A percentile compares a stretch with the other conserved stretches of the same genome.
These are phyloP conservation scores for Dryadomyces sulphureus DNA, from an alignment of 2,329 filamentous ascomycete genomes.

Conservation along the genomic window DNA sequence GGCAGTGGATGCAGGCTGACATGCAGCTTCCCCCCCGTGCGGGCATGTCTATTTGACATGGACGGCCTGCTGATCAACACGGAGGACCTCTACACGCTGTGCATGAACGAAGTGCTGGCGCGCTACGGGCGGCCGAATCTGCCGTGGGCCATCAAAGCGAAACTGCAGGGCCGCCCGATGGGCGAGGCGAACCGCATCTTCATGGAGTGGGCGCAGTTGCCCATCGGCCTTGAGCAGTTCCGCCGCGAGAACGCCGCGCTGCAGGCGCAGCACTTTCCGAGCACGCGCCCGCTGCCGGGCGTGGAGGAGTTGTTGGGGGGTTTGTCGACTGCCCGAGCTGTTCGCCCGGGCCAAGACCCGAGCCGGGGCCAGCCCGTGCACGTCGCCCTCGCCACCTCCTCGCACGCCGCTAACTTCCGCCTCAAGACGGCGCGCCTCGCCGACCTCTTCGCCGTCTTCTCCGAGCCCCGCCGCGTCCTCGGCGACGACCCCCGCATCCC, in stretches of 20 bases:
- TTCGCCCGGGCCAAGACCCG: constrained; percentile 2
- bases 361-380: constrained; percentile 34
- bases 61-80: constrained; percentile 90
- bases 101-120: constrained; percentile 68
- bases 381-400: constrained; percentile 77
- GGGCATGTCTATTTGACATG: constrained; percentile 97
- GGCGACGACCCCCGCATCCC: constrained; percentile 74
- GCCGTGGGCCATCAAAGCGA: constrained; percentile 92
- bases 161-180: constrained; percentile 50
- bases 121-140: constrained; percentile 59
- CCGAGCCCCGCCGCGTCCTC: constrained; percentile 55
- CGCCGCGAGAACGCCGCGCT: constrained; percentile 40
- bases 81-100: constrained; percentile 75
- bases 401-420: constrained; percentile 54
- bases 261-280: constrained; percentile 59
- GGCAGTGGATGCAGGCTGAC: too few species aligned
- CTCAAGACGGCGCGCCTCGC: constrained; percentile 56
- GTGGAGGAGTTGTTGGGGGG: constrained; percentile 52
- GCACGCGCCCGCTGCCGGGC: constrained; percentile 63
- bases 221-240: constrained; percentile 59
- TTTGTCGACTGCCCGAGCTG: too few species aligned
- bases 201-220: constrained; percentile 72
- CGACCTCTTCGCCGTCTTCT: constrained; percentile 51
- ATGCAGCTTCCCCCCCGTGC: constrained; percentile 57
- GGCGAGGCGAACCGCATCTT: constrained; percentile 39